Evolutionary conservation across 306 rosid genomes (phyloP).

Genomic region (Notholithocarpus densiflorus): DNA sequence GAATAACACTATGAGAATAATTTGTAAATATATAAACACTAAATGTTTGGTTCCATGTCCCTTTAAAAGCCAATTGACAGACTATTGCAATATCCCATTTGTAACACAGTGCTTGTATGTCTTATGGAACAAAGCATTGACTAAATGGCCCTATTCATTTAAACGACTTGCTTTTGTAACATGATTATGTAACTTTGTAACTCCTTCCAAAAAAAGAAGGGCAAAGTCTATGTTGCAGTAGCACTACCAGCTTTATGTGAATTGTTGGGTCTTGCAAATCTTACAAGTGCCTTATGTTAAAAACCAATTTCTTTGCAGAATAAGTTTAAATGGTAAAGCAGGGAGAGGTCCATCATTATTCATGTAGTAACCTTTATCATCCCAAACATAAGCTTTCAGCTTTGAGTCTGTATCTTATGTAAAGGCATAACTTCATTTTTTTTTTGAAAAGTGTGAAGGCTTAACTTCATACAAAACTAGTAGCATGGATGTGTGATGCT

Average conservation of each 20-base stretch:
- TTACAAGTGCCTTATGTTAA: background rate
- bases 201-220: background rate
- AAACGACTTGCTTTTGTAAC: background rate
- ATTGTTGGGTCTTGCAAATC: background rate
- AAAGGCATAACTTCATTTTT: background rate
- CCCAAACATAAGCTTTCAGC: background rate
- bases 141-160: background rate
- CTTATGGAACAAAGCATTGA: background rate
- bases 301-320: background rate
- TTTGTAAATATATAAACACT: background rate
- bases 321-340: background rate
- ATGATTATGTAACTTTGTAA: background rate
- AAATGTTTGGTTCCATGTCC: background rate
- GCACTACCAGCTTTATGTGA: background rate
- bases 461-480: background rate
- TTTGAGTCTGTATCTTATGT: background rate
- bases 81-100: background rate
- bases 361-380: background rate
- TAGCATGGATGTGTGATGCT: too few species aligned
- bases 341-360: background rate
- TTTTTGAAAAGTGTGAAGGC: background rate
- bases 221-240: background rate
- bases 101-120: background rate
- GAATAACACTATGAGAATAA: conserved; percentile 4
- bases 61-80: background rate